Evolutionary conservation across 768 basidiomycete species (phyloP).

Genomic region (Dacryopinax primogenitus): DNA sequence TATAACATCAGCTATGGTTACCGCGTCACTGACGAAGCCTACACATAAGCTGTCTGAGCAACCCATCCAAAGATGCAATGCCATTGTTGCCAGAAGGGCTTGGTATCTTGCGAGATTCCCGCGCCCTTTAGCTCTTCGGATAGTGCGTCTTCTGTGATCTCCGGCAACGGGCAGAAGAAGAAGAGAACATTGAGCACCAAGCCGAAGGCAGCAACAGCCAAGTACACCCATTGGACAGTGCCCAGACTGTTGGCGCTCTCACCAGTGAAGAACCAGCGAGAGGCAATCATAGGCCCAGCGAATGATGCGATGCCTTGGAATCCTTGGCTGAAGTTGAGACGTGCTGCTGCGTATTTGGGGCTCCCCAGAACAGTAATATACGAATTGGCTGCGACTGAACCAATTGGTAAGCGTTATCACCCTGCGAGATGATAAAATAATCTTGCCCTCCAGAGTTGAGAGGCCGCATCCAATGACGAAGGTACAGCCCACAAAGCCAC

Average conservation of each 20-base stretch:
- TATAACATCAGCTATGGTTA: not conserved
- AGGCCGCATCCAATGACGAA: conserved; percentile 52
- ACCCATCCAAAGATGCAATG: conserved; percentile 60
- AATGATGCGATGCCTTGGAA: conserved; percentile 68
- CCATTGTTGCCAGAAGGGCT: conserved; percentile 57
- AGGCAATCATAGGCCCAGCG: conserved; percentile 55
- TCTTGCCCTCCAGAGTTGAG: conserved; percentile 38
- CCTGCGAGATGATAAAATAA: not conserved
- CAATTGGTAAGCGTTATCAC: conserved; percentile 14
- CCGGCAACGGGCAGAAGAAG: conserved; percentile 55
- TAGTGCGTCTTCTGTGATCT: conserved; percentile 57
- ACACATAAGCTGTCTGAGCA: conserved; percentile 57
- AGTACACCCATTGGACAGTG: conserved; percentile 51
- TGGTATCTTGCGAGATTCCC: conserved; percentile 23
- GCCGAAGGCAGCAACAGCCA: conserved; percentile 37
- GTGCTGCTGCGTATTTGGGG: conserved; percentile 56
- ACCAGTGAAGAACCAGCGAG: conserved; percentile 60
- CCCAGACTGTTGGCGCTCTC: conserved; percentile 47
- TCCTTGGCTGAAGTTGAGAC: conserved; percentile 68
- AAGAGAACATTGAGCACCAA: conserved; percentile 49
- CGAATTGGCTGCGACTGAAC: conserved; percentile 58
- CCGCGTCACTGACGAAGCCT: conserved; percentile 12
- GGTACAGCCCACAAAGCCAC: conserved; percentile 62
- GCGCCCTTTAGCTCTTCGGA: conserved; percentile 38
- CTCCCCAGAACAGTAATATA: conserved; percentile 59